Base-by-base conservation (phyloP, 2,329 filamentous ascomycete genomes). In the Ceratocystis colombiana region DNA sequence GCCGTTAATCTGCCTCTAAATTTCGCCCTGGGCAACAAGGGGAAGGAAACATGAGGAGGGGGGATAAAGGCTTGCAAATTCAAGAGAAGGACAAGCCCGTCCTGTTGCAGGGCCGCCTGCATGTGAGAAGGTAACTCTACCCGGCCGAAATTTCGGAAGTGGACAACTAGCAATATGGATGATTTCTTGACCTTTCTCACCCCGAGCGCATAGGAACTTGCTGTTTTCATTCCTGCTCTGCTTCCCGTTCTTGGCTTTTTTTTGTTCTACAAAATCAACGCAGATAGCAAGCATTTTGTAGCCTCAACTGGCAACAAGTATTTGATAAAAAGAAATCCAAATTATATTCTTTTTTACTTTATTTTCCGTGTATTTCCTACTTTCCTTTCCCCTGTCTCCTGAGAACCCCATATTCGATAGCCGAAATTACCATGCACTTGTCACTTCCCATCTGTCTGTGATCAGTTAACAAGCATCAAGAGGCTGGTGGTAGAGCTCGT, bases 391-490 rank as follows among this genome's bases (percentile, higher is more conserved):
- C 22, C 53, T 30, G 53, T 15, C 53, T 30, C 22, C 25, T 12
- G 20, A 57, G 53, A 10, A 57, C 5, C 22, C 8, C 22, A 12
- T 33, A 10, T 30, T 57, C 53, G 53, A 57, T 57, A 57, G 8
- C 53, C 53, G 53, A 57, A 57, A 57, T 57, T 57, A 28, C 22
- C 22, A 57, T 22, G 17, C 53, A 57, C 53, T 57, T 57, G 53
- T 57, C 53, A 57, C 53, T 57, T 57, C 25, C 8, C 22, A 28
- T 10, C 25, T 22, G 22, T 50, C n/a, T 50, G 7, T 50, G 46
- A 48, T 48, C 17, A 48, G 45, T 48, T 48, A 48, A 20, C 15
- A 48, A 48, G n/a, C 45, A n/a, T 20, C 10, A 12, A 12, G 50
- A 55, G n/a, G 20, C 50, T 25, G 25, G 12, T 57, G 10, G 53